phyloP scores from a whole-genome alignment of 2,329 filamentous ascomycete genomes.

The Nectriaceae sp. region DNA sequence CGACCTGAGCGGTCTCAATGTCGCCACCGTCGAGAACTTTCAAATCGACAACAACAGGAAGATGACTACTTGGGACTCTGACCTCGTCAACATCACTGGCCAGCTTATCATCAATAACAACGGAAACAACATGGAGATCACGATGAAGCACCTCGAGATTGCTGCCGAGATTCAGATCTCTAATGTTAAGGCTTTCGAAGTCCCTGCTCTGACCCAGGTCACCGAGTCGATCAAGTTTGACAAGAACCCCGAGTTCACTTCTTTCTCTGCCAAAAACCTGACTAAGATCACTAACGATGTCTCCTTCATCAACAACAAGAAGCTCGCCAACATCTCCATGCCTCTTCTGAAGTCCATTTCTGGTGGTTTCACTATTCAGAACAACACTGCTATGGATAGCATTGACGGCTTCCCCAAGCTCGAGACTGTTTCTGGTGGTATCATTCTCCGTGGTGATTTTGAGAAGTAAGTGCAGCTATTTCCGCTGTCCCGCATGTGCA shows the following conservation, averaged over 20 bases:
- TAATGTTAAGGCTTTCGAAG: slow-evolving; percentile 73
- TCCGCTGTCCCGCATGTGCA: background rate
- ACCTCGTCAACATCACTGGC: slow-evolving; percentile 73
- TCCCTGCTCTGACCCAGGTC: slow-evolving; percentile 72
- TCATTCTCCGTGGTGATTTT: slow-evolving; percentile 86
- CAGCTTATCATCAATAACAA: slow-evolving; percentile 79
- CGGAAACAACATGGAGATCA: slow-evolving; percentile 68
- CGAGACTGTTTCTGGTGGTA: slow-evolving; percentile 71
- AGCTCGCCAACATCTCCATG: slow-evolving; percentile 74
- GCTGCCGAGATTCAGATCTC: slow-evolving; percentile 55
- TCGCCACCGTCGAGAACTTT: slow-evolving; percentile 71
- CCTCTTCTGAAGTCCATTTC: slow-evolving; percentile 67
- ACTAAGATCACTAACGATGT: slow-evolving; percentile 60
- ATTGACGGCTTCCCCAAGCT: slow-evolving; percentile 72
- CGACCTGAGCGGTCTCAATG: slow-evolving; percentile 78
- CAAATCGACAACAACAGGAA: slow-evolving; percentile 89
- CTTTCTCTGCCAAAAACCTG: slow-evolving; percentile 68
- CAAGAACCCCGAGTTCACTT: slow-evolving; percentile 67
- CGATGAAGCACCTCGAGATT: slow-evolving; percentile 76
- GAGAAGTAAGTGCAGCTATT: slow-evolving; percentile 62
- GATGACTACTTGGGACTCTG: slow-evolving; percentile 74
- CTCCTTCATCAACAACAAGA: slow-evolving; percentile 64
- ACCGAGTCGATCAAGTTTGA: slow-evolving; percentile 84
- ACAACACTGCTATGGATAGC: slow-evolving; percentile 75
- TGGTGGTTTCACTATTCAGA: slow-evolving; percentile 83